Conservation (phyloP, 1,139 yeast genomes). For the Sugiyamaella xylanicola region DNA sequence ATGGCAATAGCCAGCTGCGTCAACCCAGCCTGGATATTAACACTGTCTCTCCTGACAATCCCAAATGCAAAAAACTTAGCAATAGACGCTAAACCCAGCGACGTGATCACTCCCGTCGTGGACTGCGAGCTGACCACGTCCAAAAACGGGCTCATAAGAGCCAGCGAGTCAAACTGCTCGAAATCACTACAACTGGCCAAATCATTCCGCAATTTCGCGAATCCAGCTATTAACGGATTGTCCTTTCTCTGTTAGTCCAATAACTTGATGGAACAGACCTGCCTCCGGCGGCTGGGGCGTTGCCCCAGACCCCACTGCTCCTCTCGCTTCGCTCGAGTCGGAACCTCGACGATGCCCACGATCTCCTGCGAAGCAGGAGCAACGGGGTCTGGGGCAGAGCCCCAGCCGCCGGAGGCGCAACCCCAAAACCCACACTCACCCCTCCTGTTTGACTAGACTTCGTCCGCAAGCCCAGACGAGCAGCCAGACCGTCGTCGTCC, state of each 20-base stretch:
- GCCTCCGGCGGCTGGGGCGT: conserved; percentile 8
- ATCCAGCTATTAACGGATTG: conserved; percentile 76
- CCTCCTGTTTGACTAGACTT: conserved; percentile 19
- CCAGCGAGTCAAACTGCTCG: conserved; percentile 65
- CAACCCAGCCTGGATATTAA: conserved; percentile 52
- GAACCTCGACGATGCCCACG: background rate
- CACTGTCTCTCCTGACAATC: conserved; percentile 50
- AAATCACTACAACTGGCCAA: conserved; percentile 59
- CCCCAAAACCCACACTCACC: conserved; percentile 16
- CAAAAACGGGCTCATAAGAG: conserved; percentile 82
- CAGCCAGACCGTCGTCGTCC: conserved; percentile 40
- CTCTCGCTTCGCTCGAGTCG: conserved; percentile 4
- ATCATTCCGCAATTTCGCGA: conserved; percentile 74
- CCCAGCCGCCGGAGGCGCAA: background rate
- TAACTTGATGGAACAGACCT: too few relatives aligned
- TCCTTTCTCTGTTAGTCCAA: conserved; percentile 39
- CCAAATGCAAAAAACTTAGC: conserved; percentile 69
- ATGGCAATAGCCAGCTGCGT: conserved; percentile 71
- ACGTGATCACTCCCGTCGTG: conserved; percentile 84
- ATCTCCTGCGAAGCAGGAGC: background rate
- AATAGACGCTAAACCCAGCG: conserved; percentile 75
- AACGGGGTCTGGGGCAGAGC: background rate
- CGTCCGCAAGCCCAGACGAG: conserved; percentile 24
- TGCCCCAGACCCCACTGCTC: background rate
- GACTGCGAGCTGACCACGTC: conserved; percentile 82